phyloP scores from a whole-genome alignment of 2,329 filamentous ascomycete species.

The Venturia oleaginea region DNA sequence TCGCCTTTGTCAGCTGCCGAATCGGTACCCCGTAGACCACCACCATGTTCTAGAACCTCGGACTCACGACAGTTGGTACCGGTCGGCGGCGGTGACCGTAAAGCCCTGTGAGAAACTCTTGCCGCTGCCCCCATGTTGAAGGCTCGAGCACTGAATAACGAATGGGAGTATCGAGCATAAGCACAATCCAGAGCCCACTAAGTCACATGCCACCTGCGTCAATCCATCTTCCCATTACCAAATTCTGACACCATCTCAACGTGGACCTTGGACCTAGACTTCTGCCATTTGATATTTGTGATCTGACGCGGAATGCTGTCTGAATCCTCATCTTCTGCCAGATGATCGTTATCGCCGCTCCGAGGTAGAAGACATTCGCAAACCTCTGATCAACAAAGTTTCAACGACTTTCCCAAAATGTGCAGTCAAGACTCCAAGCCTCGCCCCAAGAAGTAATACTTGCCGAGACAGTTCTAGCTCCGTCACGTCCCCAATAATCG shows the following conservation, averaged over 20 bases:
- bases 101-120: not conserved
- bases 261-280: not conserved
- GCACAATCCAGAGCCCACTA: not conserved
- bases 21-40: not conserved
- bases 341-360: too few species aligned
- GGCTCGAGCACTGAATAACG: not conserved
- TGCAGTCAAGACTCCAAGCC: not conserved
- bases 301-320: not conserved
- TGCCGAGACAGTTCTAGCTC: slow-evolving; percentile 2
- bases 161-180: not conserved
- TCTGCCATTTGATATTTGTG: not conserved
- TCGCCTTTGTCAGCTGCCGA: not conserved
- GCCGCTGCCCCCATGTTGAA: not conserved
- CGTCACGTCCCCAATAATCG: not conserved
- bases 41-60: not conserved
- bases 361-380: not conserved
- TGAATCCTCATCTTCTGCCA: not conserved
- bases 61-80: not conserved
- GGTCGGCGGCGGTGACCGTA: not conserved
- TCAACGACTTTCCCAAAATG: not conserved
- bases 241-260: not conserved
- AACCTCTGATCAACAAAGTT: not conserved
- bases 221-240: not conserved
- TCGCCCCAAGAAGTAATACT: not conserved
- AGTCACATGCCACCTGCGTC: not conserved